Evolutionary conservation across 768 basidiomycete species (phyloP).

Genomic region (Lactarius sp.): DNA sequence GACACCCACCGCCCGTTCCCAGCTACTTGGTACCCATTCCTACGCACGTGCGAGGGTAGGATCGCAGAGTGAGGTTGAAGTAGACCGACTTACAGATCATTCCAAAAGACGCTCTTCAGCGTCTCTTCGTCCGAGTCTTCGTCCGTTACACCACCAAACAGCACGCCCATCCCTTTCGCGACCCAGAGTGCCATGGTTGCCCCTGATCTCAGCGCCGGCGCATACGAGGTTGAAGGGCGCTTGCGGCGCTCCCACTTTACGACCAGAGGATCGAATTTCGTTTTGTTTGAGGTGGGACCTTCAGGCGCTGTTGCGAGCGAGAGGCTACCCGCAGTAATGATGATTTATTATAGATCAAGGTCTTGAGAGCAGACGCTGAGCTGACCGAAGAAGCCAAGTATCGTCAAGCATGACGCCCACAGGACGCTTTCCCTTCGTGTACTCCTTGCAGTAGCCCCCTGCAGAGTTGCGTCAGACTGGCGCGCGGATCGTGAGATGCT

Average conservation of each 20-base stretch:
- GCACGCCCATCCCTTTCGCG: slow-evolving; percentile 59
- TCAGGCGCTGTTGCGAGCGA: slow-evolving; percentile 17
- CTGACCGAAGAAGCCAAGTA: slow-evolving; percentile 79
- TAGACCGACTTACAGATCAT: slow-evolving; percentile 59
- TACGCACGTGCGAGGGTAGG: slow-evolving; percentile 28
- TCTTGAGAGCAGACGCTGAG: slow-evolving; percentile 3
- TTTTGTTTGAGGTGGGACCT: slow-evolving; percentile 33
- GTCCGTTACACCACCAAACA: slow-evolving; percentile 88
- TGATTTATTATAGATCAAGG: neutral
- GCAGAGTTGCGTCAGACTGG: neutral
- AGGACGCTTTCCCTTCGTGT: slow-evolving; percentile 76
- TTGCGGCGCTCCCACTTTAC: slow-evolving; percentile 88
- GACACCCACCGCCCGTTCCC: slow-evolving; percentile 78
- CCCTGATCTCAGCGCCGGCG: slow-evolving; percentile 68
- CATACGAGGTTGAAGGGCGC: slow-evolving; percentile 60
- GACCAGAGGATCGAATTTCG: slow-evolving; percentile 41
- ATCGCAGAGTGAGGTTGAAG: neutral
- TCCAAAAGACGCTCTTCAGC: slow-evolving; percentile 81
- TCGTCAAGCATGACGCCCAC: slow-evolving; percentile 87
- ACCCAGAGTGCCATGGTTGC: slow-evolving; percentile 85
- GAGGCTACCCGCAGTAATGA: neutral
- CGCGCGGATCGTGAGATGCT: neutral
- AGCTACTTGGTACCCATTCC: slow-evolving; percentile 70
- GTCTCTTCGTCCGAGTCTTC: slow-evolving; percentile 82
- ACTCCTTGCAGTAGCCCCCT: slow-evolving; percentile 93